Conservation (phyloP, 805 yeast genomes). For the Suhomyces kilbournensis region DNA sequence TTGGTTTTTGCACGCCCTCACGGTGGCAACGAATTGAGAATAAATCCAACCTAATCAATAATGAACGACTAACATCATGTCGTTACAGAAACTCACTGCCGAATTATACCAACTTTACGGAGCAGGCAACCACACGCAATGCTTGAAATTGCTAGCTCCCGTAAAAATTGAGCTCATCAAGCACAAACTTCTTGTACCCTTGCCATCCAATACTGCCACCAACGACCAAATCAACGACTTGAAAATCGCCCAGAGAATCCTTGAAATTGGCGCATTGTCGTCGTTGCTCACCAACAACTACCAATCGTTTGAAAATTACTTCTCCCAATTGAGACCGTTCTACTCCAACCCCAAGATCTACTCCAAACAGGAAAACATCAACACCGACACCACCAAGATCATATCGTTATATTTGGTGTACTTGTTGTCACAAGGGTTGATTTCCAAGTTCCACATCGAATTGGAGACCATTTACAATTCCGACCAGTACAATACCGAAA, state of each 20-base stretch:
- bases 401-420: slow-evolving; percentile 73
- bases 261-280: slow-evolving; percentile 85
- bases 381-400: slow-evolving; percentile 54
- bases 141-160: slow-evolving; percentile 61
- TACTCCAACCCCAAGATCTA: slow-evolving; percentile 53
- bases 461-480: slow-evolving; percentile 65
- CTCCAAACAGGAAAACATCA: slow-evolving; percentile 26
- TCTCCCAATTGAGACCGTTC: slow-evolving; percentile 74
- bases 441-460: slow-evolving; percentile 87
- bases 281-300: slow-evolving; percentile 64
- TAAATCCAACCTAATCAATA: not conserved
- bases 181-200: slow-evolving; percentile 72
- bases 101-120: slow-evolving; percentile 67
- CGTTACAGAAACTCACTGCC: slow-evolving; percentile 66
- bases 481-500: slow-evolving; percentile 59
- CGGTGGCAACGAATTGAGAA: slow-evolving; percentile 3
- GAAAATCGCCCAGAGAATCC: slow-evolving; percentile 71
- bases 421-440: slow-evolving; percentile 76
- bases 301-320: slow-evolving; percentile 65
- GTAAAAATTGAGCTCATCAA: slow-evolving; percentile 79
- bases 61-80: slow-evolving; percentile 29
- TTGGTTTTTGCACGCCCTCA: not conserved
- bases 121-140: slow-evolving; percentile 55
- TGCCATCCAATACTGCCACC: slow-evolving; percentile 29
- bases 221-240: slow-evolving; percentile 58